Evolutionary conservation across 2,329 filamentous ascomycete species (phyloP).

Genomic region (Ophiostoma sp.): DNA sequence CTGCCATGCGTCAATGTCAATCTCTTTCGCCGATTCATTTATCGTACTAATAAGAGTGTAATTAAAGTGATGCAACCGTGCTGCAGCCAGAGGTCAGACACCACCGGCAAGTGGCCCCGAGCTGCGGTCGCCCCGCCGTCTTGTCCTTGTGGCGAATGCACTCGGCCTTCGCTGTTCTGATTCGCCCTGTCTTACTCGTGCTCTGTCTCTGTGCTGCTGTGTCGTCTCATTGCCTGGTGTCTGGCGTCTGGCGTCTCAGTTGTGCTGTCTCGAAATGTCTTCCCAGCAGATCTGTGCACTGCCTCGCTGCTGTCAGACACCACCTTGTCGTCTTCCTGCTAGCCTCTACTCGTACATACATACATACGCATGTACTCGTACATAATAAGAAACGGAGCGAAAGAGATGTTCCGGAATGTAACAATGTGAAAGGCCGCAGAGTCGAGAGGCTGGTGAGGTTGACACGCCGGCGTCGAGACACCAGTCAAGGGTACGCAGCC

Average conservation of each 20-base stretch:
- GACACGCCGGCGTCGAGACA: no score
- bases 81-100: not conserved
- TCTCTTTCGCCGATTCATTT: not conserved
- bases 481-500: no score
- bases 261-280: not conserved
- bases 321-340: not conserved
- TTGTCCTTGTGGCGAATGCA: not conserved
- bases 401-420: no score
- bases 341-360: no score
- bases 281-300: not conserved
- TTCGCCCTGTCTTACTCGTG: not conserved
- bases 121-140: not conserved
- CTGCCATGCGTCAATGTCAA: slow-evolving; percentile 3
- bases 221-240: not conserved
- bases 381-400: no score
- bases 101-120: not conserved
- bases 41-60: not conserved
- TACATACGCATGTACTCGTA: no score
- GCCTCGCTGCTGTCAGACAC: not conserved
- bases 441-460: no score
- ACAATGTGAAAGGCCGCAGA: no score
- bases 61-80: not conserved
- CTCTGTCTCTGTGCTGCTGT: not conserved
- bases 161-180: not conserved
- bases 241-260: not conserved